phyloP scores from a whole-genome alignment of 306 rosid genomes.

The Cajanus cajan region DNA sequence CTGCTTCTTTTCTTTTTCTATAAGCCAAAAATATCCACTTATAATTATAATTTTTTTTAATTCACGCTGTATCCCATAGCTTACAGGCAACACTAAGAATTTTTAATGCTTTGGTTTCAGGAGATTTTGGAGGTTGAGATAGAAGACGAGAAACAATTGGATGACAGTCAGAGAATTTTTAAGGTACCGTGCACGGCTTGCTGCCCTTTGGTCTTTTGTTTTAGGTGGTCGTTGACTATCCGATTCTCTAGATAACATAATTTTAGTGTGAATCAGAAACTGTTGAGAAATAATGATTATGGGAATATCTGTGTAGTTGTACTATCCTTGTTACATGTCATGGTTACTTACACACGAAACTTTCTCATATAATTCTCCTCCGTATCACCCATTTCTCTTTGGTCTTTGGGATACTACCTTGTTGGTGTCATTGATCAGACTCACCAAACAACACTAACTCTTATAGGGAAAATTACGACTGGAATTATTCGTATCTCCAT shows the following conservation, averaged over 20 bases:
- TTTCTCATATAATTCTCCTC: not conserved
- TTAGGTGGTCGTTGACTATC: not conserved
- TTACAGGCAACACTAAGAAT: too few species aligned
- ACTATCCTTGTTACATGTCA: not conserved
- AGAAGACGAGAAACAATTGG: constrained; percentile 92
- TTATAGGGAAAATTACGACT: not conserved
- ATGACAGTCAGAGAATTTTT: constrained; percentile 84
- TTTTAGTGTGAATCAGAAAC: not conserved
- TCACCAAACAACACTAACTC: not conserved
- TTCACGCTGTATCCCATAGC: too few species aligned
- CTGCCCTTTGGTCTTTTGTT: not conserved
- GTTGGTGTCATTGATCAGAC: not conserved
- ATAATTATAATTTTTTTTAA: too few species aligned
- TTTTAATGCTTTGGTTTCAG: constrained; percentile 37
- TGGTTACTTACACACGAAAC: not conserved
- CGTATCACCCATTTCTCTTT: not conserved
- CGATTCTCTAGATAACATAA: not conserved
- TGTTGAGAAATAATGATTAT: not conserved
- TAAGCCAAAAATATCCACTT: not conserved
- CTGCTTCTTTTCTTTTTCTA: too few species aligned
- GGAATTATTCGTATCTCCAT: not conserved
- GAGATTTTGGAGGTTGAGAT: constrained; percentile 94
- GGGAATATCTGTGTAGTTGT: constrained; percentile 1
- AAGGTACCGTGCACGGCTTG: constrained; percentile 22
- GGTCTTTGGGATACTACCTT: not conserved